A percentile compares a stretch with the other conserved stretches of the same genome.
Conservation (phyloP, 2,329 filamentous ascomycete genomes). For the Fonsecaea monophora region DNA sequence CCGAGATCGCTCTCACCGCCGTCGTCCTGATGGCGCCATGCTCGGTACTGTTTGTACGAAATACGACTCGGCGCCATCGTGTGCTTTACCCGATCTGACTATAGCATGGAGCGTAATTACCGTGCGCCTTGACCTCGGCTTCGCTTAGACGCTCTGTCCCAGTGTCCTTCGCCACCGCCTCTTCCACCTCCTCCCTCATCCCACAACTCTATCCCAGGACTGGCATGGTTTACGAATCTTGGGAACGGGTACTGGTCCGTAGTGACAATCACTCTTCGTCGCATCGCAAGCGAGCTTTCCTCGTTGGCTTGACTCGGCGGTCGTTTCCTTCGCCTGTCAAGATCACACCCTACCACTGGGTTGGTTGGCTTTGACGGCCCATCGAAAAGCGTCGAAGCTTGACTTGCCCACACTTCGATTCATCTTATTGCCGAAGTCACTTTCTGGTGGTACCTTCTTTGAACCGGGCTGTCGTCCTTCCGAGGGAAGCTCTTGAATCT, state of each 20-base stretch:
- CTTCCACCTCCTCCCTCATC: neutral
- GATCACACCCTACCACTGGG: slow-evolving; percentile 7
- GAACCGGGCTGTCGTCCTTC: neutral
- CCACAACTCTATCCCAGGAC: neutral
- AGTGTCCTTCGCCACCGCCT: neutral
- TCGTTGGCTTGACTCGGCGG: neutral
- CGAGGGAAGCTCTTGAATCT: slow-evolving; percentile 13
- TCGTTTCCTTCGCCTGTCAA: slow-evolving; percentile 4
- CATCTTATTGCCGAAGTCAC: neutral
- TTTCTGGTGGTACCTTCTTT: neutral
- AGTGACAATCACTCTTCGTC: neutral
- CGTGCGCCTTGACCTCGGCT: slow-evolving; percentile 3
- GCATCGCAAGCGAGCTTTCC: slow-evolving; percentile 19
- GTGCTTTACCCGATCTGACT: neutral
- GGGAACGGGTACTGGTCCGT: neutral
- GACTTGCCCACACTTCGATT: neutral
- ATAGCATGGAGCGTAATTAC: neutral
- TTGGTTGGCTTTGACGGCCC: neutral
- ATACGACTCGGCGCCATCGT: slow-evolving; percentile 2
- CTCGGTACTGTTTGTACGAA: neutral
- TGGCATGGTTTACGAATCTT: slow-evolving; percentile 24
- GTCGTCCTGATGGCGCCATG: slow-evolving; percentile 6
- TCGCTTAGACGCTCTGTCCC: neutral
- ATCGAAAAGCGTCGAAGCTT: slow-evolving; percentile 12
- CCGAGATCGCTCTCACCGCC: neutral